Evolutionary conservation across 2,329 filamentous ascomycete species (phyloP).

Genomic region (Alternaria sp.): DNA sequence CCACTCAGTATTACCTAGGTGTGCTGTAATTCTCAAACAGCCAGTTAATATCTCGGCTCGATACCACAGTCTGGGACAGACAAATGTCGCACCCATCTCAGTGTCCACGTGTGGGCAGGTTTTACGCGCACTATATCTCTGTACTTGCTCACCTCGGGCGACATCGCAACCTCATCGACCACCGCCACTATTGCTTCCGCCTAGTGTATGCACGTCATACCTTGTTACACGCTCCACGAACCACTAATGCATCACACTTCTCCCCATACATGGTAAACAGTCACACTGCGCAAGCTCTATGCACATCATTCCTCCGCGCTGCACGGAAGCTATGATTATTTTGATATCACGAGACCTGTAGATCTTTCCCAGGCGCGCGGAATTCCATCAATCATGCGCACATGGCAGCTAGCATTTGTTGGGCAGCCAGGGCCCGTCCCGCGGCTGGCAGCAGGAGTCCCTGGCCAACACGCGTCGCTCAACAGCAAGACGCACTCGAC

Average conservation of each 20-base stretch:
- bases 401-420: slow-evolving; percentile 12
- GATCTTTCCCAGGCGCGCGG: not conserved
- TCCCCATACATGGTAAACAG: not conserved
- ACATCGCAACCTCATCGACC: not conserved
- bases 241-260: not conserved
- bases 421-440: slow-evolving; percentile 3
- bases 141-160: not conserved
- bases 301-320: not conserved
- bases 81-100: not conserved
- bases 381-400: not conserved
- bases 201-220: slow-evolving; percentile 7
- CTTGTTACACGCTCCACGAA: not conserved
- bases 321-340: not conserved
- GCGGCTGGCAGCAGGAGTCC: slow-evolving; percentile 1
- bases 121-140: not conserved
- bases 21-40: not conserved
- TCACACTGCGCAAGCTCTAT: not conserved
- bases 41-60: not conserved
- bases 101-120: not conserved
- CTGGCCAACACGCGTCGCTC: not conserved
- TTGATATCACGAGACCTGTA: not conserved
- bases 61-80: not conserved
- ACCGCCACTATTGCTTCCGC: not conserved
- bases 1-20: slow-evolving; percentile 1
- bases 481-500: not conserved